phyloP scores from a whole-genome alignment of 1,284 basidiomycete genomes.

The Sanguinoderma infundibulare region DNA sequence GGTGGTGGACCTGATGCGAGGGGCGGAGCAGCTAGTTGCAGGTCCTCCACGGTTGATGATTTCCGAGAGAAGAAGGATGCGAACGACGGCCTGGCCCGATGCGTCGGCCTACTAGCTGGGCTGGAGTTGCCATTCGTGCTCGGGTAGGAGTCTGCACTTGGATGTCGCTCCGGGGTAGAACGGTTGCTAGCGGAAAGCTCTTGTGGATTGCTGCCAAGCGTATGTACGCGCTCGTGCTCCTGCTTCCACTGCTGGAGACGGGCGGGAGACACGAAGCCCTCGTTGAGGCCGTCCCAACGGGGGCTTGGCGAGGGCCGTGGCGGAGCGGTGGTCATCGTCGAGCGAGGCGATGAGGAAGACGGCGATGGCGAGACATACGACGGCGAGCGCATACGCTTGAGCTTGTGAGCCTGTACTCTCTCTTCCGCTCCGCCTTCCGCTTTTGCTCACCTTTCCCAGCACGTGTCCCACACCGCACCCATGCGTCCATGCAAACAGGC shows the following conservation, averaged over 20 bases:
- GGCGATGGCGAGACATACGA: conserved; percentile 18
- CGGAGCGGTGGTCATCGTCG: conserved; percentile 27
- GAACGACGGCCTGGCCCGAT: conserved; percentile 23
- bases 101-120: conserved; percentile 12
- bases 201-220: conserved; percentile 17
- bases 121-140: conserved; percentile 11
- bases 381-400: conserved; percentile 4
- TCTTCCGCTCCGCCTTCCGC: neutral
- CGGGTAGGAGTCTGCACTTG: conserved; percentile 9
- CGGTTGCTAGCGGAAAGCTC: conserved; percentile 6
- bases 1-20: neutral
- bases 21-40: conserved; percentile 2
- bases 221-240: conserved; percentile 28
- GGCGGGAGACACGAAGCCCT: conserved; percentile 53
- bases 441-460: conserved; percentile 11
- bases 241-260: conserved; percentile 47
- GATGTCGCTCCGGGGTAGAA: conserved; percentile 8
- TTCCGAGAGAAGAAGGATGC: conserved; percentile 25
- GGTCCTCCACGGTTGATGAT: conserved; percentile 14
- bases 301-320: conserved; percentile 27
- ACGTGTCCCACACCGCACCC: conserved; percentile 3
- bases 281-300: conserved; percentile 54
- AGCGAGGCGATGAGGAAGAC: neutral
- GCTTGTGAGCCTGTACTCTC: neutral
- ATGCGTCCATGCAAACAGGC: neutral